Percentiles rank a stretch among this genome's conserved stretches.
These are phyloP conservation scores for Amaranthus cruentus DNA, from an alignment of 148 eudicot genomes.

Conservation along the genomic window DNA sequence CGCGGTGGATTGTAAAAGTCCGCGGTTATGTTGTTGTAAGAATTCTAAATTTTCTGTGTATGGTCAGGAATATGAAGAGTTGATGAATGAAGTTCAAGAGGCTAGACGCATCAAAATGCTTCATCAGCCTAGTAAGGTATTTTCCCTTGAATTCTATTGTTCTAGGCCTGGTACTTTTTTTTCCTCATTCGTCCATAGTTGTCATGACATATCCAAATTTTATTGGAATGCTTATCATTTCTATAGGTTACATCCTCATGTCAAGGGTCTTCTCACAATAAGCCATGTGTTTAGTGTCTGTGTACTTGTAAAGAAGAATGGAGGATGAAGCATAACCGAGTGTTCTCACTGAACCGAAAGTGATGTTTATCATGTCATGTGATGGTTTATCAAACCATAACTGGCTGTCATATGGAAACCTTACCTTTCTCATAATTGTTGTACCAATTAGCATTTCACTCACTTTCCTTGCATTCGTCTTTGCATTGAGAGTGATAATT, in stretches of 20 bases:
- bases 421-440: neutral
- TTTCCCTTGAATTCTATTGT: neutral
- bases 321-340: neutral
- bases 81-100: conserved; percentile 97
- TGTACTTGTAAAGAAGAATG: neutral
- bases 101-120: conserved; percentile 98
- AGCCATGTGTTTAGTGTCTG: neutral
- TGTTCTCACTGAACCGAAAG: neutral
- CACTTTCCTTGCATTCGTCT: neutral
- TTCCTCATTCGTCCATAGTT: neutral
- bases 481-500: neutral
- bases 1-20: neutral
- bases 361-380: neutral
- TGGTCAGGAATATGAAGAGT: conserved; percentile 74
- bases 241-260: neutral
- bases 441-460: neutral
- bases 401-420: neutral
- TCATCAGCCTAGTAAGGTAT: conserved; percentile 98
- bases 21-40: neutral
- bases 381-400: neutral
- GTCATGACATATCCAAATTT: neutral
- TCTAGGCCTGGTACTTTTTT: neutral
- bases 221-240: neutral
- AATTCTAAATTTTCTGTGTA: conserved; percentile 3
- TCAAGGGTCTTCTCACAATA: neutral